Evolutionary conservation across 305 asterid genomes (phyloP), one percentile per base, ranked within the genome.

Genomic region (Fraxinus nigra): DNA sequence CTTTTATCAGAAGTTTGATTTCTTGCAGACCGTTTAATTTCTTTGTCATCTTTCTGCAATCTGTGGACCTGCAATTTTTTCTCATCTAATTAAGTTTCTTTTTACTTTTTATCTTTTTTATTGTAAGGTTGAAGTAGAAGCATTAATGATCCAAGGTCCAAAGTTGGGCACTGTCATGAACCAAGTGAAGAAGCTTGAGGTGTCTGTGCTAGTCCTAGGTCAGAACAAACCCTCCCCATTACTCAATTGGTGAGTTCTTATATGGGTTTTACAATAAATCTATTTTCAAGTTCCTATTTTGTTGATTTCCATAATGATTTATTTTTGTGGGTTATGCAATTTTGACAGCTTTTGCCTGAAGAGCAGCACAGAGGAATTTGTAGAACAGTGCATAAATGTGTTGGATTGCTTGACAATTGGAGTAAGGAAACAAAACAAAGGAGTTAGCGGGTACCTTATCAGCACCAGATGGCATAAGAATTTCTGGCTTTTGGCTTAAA

Each of bases 391-490:
- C 91, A 92, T 93, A 76, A 85, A 89, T 48, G 85, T 61, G n/a
- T 79, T 93, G 88, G 97, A 93, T 5, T 94, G 98, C 88, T 84
- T 94, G 85, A 93, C 97, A 37, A 94, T 94, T 11, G 98, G 98
- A 81, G 97, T 94, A n/a, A 86, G 82, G 82, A 94, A 93, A 85
- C 97, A 92, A 85, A 93, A 94, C 87, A 84, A 87, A 43, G 92
- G 95, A 82, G 88, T 94, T 82, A 92, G 98, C 43, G 98, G 98
- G 0, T 92, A 93, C 85, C 98, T 94, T 59, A 90, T 94, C 87
- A 94, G 94, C 94, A 94, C 97, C 67, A 89, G 94, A 87, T 93
- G 98, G 98, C 98, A 94, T 82, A 94, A 88, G 84, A 94, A 94
- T 79, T 94, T 94, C 93, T 94, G 98, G 98, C 98, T 94, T 75